Conservation (phyloP, 2,329 filamentous ascomycete genomes). For the Cylindrodendrum hubeiense region DNA sequence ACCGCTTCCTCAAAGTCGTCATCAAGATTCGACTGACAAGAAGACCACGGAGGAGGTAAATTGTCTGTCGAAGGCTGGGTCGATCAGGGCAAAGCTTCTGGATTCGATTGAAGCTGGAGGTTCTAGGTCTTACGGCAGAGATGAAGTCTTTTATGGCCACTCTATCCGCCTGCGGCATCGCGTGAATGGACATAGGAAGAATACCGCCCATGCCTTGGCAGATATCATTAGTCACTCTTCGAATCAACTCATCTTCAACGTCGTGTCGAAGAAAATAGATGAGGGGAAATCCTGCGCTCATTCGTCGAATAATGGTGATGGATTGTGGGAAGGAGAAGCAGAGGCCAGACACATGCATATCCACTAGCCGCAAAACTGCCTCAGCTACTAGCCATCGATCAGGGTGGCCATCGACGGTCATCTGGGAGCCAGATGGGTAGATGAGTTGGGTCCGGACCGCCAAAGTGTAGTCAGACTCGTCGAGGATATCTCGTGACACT, state of each 20-base stretch:
- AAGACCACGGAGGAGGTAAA: conserved; percentile 73
- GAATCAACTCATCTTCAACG: conserved; percentile 58
- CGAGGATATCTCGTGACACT: conserved; percentile 70
- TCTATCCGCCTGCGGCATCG: conserved; percentile 33
- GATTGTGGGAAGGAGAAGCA: conserved; percentile 47
- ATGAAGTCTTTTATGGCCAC: conserved; percentile 44
- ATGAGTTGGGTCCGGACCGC: conserved; percentile 68
- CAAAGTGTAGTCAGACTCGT: conserved; percentile 72
- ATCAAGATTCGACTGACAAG: conserved; percentile 70
- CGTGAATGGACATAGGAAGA: conserved; percentile 34
- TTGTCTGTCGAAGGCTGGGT: conserved; percentile 35
- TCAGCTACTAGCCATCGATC: conserved; percentile 64
- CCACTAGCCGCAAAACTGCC: conserved; percentile 56
- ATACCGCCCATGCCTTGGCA: conserved; percentile 38
- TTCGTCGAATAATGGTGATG: conserved; percentile 52
- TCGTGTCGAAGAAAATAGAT: conserved; percentile 66
- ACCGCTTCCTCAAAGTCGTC: conserved; percentile 72
- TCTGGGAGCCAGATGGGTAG: conserved; percentile 66
- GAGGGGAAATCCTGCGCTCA: conserved; percentile 54
- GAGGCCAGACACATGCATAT: conserved; percentile 53
- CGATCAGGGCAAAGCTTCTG: conserved; percentile 37
- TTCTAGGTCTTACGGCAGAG: conserved; percentile 24
- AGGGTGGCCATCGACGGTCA: conserved; percentile 65
- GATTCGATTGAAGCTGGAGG: conserved; percentile 24
- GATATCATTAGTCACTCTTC: conserved; percentile 36